Evolutionary conservation across 2,329 filamentous ascomycete species (phyloP).

Genomic region (Sclerotiophoma versabilis): DNA sequence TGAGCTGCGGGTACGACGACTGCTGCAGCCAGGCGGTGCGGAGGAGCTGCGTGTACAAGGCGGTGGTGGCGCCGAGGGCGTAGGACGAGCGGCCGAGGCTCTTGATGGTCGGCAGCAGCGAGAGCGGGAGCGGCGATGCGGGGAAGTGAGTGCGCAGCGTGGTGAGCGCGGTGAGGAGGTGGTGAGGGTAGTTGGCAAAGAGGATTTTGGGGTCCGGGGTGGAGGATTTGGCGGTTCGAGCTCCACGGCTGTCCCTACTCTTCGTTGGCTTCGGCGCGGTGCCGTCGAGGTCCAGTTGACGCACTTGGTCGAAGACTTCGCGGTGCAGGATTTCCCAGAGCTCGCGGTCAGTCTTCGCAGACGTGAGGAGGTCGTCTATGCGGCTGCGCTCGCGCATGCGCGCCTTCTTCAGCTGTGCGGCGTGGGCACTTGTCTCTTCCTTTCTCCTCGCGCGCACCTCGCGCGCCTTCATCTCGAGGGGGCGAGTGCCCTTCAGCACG

Average conservation of each 20-base stretch:
- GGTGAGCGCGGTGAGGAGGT: conserved; percentile 64
- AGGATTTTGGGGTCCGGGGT: conserved; percentile 60
- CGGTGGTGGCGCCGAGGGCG: conserved; percentile 73
- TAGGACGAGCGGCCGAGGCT: conserved; percentile 72
- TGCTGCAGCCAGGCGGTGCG: conserved; percentile 67
- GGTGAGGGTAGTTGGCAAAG: conserved; percentile 69
- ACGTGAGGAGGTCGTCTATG: conserved; percentile 63
- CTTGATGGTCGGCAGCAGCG: conserved; percentile 71
- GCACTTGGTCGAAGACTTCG: conserved; percentile 70
- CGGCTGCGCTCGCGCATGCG: conserved; percentile 55
- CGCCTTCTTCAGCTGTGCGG: conserved; percentile 20
- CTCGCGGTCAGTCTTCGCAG: conserved; percentile 66
- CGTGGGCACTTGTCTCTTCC: conserved; percentile 13
- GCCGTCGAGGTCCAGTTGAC: conserved; percentile 61
- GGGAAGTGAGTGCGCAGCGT: conserved; percentile 66
- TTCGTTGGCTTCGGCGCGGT: neutral
- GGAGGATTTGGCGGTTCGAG: neutral
- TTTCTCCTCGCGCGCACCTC: neutral
- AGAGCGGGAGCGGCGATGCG: conserved; percentile 66
- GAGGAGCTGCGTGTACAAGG: conserved; percentile 73
- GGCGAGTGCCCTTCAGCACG: conserved; percentile 16
- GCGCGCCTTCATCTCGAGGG: conserved; percentile 3
- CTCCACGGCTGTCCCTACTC: neutral
- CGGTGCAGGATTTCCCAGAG: conserved; percentile 72
- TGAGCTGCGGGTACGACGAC: conserved; percentile 63